Percentiles rank a stretch among this genome's conserved stretches.
These are phyloP conservation scores for Epichloe elymi DNA, from an alignment of 2,329 filamentous ascomycete genomes.

Conservation along the genomic window DNA sequence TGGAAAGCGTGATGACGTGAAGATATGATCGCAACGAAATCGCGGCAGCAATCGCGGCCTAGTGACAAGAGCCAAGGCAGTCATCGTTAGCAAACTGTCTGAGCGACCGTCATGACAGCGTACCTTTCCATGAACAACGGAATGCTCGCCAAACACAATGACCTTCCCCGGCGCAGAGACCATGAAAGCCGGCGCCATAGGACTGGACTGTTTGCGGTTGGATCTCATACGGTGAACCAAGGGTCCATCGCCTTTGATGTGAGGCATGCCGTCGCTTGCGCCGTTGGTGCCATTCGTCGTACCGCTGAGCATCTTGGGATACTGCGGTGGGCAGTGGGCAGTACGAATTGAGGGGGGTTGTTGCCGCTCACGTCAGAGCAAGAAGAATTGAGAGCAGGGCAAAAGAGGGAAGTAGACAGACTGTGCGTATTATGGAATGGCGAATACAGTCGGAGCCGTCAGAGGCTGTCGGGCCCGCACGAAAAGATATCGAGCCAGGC, in stretches of 20 bases:
- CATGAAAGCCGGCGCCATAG: conserved; percentile 84
- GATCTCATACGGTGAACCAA: conserved; percentile 24
- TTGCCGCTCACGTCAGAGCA: background rate
- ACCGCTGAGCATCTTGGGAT: conserved; percentile 10
- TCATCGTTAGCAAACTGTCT: background rate
- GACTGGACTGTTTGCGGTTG: conserved; percentile 45
- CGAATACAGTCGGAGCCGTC: background rate
- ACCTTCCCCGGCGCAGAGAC: conserved; percentile 96
- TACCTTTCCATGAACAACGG: conserved; percentile 94
- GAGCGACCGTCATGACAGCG: conserved; percentile 6
- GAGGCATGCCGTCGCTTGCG: conserved; percentile 14
- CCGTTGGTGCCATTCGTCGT: conserved; percentile 13
- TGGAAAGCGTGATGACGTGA: conserved; percentile 85
- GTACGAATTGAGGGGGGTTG: background rate
- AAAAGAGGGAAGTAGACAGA: background rate
- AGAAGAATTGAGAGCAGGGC: background rate
- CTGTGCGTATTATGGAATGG: background rate
- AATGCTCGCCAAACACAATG: conserved; percentile 95
- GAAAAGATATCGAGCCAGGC: background rate
- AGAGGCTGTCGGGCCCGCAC: background rate
- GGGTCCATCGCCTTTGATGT: conserved; percentile 22
- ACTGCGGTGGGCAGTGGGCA: background rate
- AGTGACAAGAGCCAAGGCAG: conserved; percentile 1
- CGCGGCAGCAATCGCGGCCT: conserved; percentile 86
- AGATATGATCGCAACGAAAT: conserved; percentile 94